These are phyloP conservation scores for Fusarium sp. DNA, from an alignment of 2,329 filamentous ascomycete genomes.

Conservation along the genomic window DNA sequence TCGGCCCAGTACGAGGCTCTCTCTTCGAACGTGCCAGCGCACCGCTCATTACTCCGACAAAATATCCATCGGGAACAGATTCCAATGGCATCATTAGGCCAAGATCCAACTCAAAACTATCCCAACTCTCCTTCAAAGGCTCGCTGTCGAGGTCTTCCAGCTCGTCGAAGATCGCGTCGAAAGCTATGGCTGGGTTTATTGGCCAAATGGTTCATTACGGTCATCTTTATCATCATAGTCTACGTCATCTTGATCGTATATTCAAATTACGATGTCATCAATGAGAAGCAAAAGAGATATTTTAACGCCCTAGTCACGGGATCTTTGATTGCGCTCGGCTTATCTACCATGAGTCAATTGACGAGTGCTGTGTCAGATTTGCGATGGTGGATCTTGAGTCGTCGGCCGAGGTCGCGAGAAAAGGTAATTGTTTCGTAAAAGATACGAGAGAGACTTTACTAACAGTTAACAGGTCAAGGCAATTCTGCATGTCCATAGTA, in stretches of 20 bases:
- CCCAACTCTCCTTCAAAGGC: no score
- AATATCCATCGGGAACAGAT: no score
- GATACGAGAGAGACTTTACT: no score
- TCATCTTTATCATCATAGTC: not conserved
- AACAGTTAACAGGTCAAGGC: slow-evolving; percentile 14
- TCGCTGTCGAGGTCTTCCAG: slow-evolving; percentile 8
- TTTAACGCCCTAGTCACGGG: slow-evolving; percentile 58
- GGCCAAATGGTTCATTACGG: slow-evolving; percentile 21
- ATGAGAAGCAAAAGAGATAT: slow-evolving; percentile 48
- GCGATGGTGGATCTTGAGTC: slow-evolving; percentile 58
- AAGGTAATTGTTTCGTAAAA: slow-evolving; percentile 47
- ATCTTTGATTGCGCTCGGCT: slow-evolving; percentile 54
- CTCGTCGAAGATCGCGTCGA: not conserved
- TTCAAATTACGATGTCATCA: slow-evolving; percentile 15
- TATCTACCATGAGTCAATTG: slow-evolving; percentile 56
- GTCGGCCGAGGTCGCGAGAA: slow-evolving; percentile 48
- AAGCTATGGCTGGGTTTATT: slow-evolving; percentile 11
- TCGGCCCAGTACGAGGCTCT: no score
- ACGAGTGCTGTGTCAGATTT: slow-evolving; percentile 55
- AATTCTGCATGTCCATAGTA: slow-evolving; percentile 25
- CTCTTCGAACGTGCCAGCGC: no score
- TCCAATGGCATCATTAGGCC: no score
- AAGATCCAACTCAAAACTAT: no score
- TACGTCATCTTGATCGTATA: slow-evolving; percentile 10
- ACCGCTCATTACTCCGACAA: no score